Conservation (phyloP, 495 filamentous ascomycete genomes). For the Chlorociboria aeruginascens region DNA sequence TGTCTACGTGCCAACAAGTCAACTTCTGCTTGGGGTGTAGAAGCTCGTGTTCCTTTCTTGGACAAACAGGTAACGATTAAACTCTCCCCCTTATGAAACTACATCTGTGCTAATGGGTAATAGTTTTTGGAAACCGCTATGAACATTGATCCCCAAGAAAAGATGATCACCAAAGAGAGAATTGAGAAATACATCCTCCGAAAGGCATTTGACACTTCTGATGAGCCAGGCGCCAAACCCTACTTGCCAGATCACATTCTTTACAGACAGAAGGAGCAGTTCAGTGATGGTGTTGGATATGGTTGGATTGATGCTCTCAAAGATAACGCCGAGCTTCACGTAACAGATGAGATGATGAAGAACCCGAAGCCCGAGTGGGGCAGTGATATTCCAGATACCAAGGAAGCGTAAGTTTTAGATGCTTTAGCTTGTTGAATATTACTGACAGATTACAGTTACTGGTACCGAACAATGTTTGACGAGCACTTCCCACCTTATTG, state of each 20-base stretch:
- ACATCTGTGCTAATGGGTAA: slow-evolving; percentile 2
- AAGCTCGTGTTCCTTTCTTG: slow-evolving; percentile 95
- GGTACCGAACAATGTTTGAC: slow-evolving; percentile 97
- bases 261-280: slow-evolving; percentile 99
- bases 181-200: slow-evolving; percentile 97
- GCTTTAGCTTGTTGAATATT: neutral
- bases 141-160: slow-evolving; percentile 86
- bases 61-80: slow-evolving; percentile 58
- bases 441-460: slow-evolving; percentile 46
- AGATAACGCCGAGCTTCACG: slow-evolving; percentile 75
- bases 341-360: slow-evolving; percentile 94
- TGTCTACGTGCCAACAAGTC: slow-evolving; percentile 98
- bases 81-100: neutral
- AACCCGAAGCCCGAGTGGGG: slow-evolving; percentile 96
- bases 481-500: slow-evolving; percentile 92
- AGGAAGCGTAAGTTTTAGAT: slow-evolving; percentile 66
- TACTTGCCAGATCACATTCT: slow-evolving; percentile 93
- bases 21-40: slow-evolving; percentile 95
- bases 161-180: slow-evolving; percentile 82
- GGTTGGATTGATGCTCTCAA: slow-evolving; percentile 98
- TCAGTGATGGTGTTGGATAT: slow-evolving; percentile 95
- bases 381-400: slow-evolving; percentile 76
- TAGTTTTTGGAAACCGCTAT: slow-evolving; percentile 84
- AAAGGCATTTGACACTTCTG: slow-evolving; percentile 89
- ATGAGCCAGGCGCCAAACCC: slow-evolving; percentile 62